Conservation (phyloP, 2,329 filamentous ascomycete genomes). For the Aspergillus bombycis region DNA sequence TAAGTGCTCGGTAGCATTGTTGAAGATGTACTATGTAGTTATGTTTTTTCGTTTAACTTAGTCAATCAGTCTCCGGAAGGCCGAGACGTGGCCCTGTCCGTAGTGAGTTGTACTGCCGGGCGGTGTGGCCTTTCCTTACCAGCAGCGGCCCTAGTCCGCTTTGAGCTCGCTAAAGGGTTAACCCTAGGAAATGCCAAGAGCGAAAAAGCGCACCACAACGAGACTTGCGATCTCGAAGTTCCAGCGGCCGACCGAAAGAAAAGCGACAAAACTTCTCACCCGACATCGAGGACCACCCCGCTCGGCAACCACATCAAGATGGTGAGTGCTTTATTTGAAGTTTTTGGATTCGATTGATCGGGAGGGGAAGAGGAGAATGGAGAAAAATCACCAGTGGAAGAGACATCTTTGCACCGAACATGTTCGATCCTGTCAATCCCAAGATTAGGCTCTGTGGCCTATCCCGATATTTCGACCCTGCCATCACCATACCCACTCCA, state of each 20-base stretch:
- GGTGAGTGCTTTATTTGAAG: constrained; percentile 40
- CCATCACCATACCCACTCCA: constrained; percentile 1
- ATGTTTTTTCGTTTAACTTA: no score
- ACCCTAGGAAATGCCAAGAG: constrained; percentile 38
- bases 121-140: constrained; percentile 23
- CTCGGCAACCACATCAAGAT: constrained; percentile 51
- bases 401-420: constrained; percentile 13
- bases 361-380: constrained; percentile 7
- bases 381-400: constrained; percentile 2
- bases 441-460: constrained; percentile 8
- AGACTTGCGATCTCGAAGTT: constrained; percentile 34
- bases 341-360: constrained; percentile 13
- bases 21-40: not conserved
- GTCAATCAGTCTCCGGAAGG: not conserved
- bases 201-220: constrained; percentile 45
- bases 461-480: constrained; percentile 10
- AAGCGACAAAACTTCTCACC: constrained; percentile 42
- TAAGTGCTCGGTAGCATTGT: not conserved
- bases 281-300: constrained; percentile 46
- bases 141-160: constrained; percentile 31
- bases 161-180: constrained; percentile 47
- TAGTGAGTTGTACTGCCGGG: constrained; percentile 16
- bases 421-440: constrained; percentile 15
- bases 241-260: constrained; percentile 38
- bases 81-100: not conserved